These are phyloP conservation scores for Narthecium ossifragum DNA, from an alignment of 106 monocot genomes.

Conservation along the genomic window DNA sequence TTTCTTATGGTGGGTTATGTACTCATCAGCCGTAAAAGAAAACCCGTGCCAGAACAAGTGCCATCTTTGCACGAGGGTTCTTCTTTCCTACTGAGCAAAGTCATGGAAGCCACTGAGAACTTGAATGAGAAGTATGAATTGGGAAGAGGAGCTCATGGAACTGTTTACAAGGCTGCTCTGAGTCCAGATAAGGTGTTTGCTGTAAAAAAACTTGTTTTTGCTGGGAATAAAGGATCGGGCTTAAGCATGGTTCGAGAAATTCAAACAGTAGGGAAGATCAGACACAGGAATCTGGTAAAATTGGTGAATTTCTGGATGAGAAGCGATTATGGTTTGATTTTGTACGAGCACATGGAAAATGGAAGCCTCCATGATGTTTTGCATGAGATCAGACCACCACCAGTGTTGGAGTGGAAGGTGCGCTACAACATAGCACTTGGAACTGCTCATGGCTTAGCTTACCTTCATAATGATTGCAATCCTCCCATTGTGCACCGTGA, in stretches of 20 bases:
- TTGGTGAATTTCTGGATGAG: constrained; percentile 55
- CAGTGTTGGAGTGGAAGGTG: constrained; percentile 47
- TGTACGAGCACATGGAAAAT: constrained; percentile 81
- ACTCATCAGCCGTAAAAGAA: constrained; percentile 15
- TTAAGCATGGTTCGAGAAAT: constrained; percentile 65
- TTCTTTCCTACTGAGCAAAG: constrained; percentile 57
- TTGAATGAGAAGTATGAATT: constrained; percentile 55
- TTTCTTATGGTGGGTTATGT: constrained; percentile 19
- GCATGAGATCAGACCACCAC: constrained; percentile 47
- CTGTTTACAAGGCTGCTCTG: constrained; percentile 72
- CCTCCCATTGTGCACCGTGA: constrained; percentile 84
- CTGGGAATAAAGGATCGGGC: constrained; percentile 22
- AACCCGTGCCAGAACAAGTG: constrained; percentile 3
- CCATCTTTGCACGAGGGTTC: constrained; percentile 44
- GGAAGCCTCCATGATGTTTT: constrained; percentile 91
- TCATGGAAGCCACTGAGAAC: constrained; percentile 83
- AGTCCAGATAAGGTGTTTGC: constrained; percentile 54
- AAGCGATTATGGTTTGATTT: constrained; percentile 49
- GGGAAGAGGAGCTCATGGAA: constrained; percentile 81
- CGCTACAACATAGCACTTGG: constrained; percentile 73
- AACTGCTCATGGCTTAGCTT: constrained; percentile 67
- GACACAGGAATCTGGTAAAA: constrained; percentile 70
- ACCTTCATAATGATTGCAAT: constrained; percentile 83
- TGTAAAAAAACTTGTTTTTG: constrained; percentile 58
- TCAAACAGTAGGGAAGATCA: constrained; percentile 60